Conservation (phyloP, 2,329 filamentous ascomycete species). For the Sporothrix curviconia region DNA sequence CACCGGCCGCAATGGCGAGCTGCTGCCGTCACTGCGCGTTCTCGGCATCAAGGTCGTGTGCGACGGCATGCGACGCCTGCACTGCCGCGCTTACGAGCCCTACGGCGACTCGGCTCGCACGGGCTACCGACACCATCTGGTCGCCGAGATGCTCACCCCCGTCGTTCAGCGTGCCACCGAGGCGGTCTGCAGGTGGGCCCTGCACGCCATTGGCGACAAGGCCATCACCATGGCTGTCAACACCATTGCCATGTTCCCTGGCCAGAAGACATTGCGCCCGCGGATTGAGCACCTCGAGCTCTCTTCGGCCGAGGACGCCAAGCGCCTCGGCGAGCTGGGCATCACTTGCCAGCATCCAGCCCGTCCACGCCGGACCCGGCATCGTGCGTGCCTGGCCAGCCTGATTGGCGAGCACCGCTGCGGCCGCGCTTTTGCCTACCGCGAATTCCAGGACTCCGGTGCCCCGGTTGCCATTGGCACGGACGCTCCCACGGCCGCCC, state of each 20-base stretch:
- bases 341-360: slow-evolving; percentile 55
- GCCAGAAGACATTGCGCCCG: slow-evolving; percentile 41
- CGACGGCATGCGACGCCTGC: slow-evolving; percentile 58
- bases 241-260: slow-evolving; percentile 33
- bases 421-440: slow-evolving; percentile 56
- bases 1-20: slow-evolving; percentile 29
- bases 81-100: slow-evolving; percentile 54
- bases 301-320: slow-evolving; percentile 47
- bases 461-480: slow-evolving; percentile 51
- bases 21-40: slow-evolving; percentile 37
- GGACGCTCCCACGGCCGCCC: slow-evolving; percentile 54
- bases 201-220: slow-evolving; percentile 60
- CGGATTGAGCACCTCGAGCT: slow-evolving; percentile 62
- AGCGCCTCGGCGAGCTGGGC: slow-evolving; percentile 48
- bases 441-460: slow-evolving; percentile 50
- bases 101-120: slow-evolving; percentile 39
- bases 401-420: slow-evolving; percentile 50
- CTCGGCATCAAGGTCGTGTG: slow-evolving; percentile 60
- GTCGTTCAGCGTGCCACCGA: slow-evolving; percentile 49
- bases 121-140: slow-evolving; percentile 49
- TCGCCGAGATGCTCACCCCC: slow-evolving; percentile 41
- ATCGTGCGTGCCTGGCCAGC: slow-evolving; percentile 55
- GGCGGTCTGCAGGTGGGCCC: slow-evolving; percentile 53
- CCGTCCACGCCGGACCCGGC: slow-evolving; percentile 54
- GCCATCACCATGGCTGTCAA: slow-evolving; percentile 54